phyloP scores from a whole-genome alignment of 805 yeast genomes.

The Candida hungchunana region DNA sequence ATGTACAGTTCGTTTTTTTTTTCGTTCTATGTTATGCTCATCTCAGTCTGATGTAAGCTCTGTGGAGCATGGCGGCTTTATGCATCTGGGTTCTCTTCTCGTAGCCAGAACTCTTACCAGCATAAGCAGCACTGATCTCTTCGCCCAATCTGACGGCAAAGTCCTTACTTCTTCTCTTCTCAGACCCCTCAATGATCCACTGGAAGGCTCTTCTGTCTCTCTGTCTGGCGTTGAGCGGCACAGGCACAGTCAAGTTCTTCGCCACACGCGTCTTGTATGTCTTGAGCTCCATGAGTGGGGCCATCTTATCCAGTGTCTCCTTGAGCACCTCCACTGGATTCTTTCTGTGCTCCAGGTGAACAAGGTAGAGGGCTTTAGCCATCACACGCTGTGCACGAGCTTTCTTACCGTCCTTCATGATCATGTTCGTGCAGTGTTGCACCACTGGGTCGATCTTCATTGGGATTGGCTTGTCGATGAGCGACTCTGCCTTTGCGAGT shows the following conservation, averaged over 20 bases:
- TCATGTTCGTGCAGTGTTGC: conserved; percentile 73
- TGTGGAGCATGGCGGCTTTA: conserved; percentile 80
- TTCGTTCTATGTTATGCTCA: conserved; percentile 12
- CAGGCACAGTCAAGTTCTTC: conserved; percentile 74
- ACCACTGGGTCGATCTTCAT: conserved; percentile 62
- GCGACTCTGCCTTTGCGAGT: conserved; percentile 45
- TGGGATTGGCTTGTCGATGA: conserved; percentile 56
- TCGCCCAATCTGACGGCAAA: conserved; percentile 88
- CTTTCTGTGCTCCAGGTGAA: conserved; percentile 62
- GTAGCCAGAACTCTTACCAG: conserved; percentile 77
- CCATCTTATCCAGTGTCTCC: conserved; percentile 71
- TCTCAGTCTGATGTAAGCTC: conserved; percentile 64
- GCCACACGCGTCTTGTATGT: conserved; percentile 83
- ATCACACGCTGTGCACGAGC: conserved; percentile 70
- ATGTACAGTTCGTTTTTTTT: conserved; percentile 1
- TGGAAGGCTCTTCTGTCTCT: conserved; percentile 81
- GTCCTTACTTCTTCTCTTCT: conserved; percentile 72
- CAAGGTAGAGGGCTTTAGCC: conserved; percentile 74
- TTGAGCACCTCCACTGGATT: conserved; percentile 80
- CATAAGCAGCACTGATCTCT: conserved; percentile 72
- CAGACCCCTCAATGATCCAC: conserved; percentile 87
- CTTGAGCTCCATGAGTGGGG: conserved; percentile 77
- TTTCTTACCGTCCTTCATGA: conserved; percentile 92
- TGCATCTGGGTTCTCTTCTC: conserved; percentile 83
- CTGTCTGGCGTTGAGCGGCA: conserved; percentile 77